A percentile compares a stretch with the other conserved stretches of the same genome.
Conservation (phyloP, 441 rosid genomes). For the Euphorbia corollata region DNA sequence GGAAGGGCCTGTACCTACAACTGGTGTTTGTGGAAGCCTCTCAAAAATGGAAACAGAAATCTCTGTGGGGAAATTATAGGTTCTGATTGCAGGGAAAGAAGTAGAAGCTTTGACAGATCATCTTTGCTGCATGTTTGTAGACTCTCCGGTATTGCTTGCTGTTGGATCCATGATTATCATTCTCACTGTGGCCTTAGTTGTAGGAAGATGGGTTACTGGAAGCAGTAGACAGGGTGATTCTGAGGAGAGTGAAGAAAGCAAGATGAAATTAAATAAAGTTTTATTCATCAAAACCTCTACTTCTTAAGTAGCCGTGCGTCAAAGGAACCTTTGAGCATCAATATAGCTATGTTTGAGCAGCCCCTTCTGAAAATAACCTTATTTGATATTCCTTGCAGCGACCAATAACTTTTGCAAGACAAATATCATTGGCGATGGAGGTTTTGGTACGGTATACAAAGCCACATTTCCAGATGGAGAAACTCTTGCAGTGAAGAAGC, state of each 20-base stretch:
- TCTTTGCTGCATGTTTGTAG: conserved; percentile 20
- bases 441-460: conserved; percentile 84
- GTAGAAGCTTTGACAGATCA: too few relatives aligned
- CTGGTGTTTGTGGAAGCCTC: conserved; percentile 52
- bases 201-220: conserved; percentile 35
- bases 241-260: too few relatives aligned
- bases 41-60: conserved; percentile 57
- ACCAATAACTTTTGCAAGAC: conserved; percentile 72
- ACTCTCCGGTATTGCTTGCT: conserved; percentile 41
- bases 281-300: conserved; percentile 48
- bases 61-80: conserved; percentile 51
- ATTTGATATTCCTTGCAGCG: conserved; percentile 64
- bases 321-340: conserved; percentile 82
- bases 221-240: too few relatives aligned
- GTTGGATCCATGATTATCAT: conserved; percentile 38
- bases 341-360: conserved; percentile 73
- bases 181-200: conserved; percentile 27
- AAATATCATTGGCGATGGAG: conserved; percentile 87
- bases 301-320: conserved; percentile 66
- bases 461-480: conserved; percentile 53
- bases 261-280: conserved; percentile 33
- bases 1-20: conserved; percentile 55
- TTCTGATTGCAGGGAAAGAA: conserved; percentile 28
- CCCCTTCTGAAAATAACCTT: conserved; percentile 72
- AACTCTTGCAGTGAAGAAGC: conserved; percentile 82